A percentile compares a stretch with the other conserved stretches of the same genome.
Conservation (phyloP, 306 rosid species). For the Pterocarpus santalinus region DNA sequence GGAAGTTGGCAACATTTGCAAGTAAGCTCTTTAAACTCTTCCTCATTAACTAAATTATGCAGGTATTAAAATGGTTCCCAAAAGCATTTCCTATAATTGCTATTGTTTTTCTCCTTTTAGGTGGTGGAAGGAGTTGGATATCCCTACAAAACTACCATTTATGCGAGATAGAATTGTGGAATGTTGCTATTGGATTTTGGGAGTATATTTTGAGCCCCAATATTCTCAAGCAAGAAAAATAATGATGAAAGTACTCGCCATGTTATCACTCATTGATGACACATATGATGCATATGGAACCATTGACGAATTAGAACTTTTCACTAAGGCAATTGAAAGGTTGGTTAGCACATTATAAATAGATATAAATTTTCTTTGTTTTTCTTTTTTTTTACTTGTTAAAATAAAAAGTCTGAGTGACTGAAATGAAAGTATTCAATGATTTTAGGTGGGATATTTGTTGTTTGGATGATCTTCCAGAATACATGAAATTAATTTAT, state of each 20-base stretch:
- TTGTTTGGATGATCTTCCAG: slow-evolving; percentile 23
- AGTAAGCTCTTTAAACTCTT: slow-evolving; percentile 29
- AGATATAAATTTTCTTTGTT: not conserved
- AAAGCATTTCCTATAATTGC: not conserved
- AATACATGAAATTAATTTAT: slow-evolving; percentile 21
- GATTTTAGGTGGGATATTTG: slow-evolving; percentile 37
- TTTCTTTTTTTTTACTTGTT: not conserved
- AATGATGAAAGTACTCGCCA: not conserved
- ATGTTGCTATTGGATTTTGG: slow-evolving; percentile 29
- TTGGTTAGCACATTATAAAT: not conserved
- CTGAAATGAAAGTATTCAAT: not conserved
- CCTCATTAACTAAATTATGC: not conserved
- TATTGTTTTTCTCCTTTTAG: not conserved
- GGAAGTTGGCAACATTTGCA: slow-evolving; percentile 46
- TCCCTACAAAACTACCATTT: slow-evolving; percentile 34
- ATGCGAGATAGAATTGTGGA: slow-evolving; percentile 42
- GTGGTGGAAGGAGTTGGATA: slow-evolving; percentile 49
- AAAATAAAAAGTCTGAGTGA: not conserved
- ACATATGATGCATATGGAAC: slow-evolving; percentile 36
- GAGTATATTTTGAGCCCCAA: slow-evolving; percentile 32
- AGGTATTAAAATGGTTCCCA: not conserved
- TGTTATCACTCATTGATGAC: slow-evolving; percentile 6
- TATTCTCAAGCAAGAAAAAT: slow-evolving; percentile 46
- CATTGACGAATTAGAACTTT: slow-evolving; percentile 32
- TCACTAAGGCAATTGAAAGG: slow-evolving; percentile 30